Percentiles rank a stretch among this genome's conserved stretches.
Conservation (phyloP, 1,139 yeast species). For the Yamadazyma mexicana region DNA sequence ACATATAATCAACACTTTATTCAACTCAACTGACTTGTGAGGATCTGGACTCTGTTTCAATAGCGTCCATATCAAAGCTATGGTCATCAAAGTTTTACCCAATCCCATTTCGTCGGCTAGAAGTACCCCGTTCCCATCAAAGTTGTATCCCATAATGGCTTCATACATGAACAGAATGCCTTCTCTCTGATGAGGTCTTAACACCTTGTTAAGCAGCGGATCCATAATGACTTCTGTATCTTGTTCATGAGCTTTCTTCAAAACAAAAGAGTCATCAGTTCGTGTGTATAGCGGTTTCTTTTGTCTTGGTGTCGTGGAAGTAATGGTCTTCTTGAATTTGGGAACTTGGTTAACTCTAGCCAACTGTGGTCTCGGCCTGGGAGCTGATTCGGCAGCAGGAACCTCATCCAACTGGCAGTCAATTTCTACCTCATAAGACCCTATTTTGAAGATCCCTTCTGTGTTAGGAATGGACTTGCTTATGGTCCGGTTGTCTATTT, state of each 20-base stretch:
- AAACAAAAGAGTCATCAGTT: conserved; percentile 15
- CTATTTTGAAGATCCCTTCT: conserved; percentile 48
- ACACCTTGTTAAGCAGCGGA: conserved; percentile 52
- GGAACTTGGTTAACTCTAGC: conserved; percentile 2
- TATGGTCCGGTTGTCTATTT: conserved; percentile 13
- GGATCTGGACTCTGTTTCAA: conserved; percentile 67
- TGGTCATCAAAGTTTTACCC: conserved; percentile 90
- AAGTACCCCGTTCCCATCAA: conserved; percentile 70
- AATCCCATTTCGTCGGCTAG: conserved; percentile 98
- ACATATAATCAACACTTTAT: conserved; percentile 76
- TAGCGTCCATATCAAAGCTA: conserved; percentile 80
- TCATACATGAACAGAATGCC: conserved; percentile 82
- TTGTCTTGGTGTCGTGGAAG: conserved; percentile 5
- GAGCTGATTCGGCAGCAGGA: background rate
- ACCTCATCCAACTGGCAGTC: conserved; percentile 40
- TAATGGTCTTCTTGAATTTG: conserved; percentile 8
- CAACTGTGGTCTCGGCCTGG: background rate
- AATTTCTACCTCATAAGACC: conserved; percentile 55
- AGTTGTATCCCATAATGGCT: conserved; percentile 69
- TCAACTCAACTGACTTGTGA: conserved; percentile 33
- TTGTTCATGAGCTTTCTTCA: conserved; percentile 8
- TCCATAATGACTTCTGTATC: conserved; percentile 67
- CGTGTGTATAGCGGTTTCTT: conserved; percentile 12
- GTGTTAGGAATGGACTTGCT: conserved; percentile 16
- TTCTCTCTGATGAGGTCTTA: conserved; percentile 83